phyloP scores from a whole-genome alignment of 2,329 filamentous ascomycete genomes.

The Microsporum ferrugineum region DNA sequence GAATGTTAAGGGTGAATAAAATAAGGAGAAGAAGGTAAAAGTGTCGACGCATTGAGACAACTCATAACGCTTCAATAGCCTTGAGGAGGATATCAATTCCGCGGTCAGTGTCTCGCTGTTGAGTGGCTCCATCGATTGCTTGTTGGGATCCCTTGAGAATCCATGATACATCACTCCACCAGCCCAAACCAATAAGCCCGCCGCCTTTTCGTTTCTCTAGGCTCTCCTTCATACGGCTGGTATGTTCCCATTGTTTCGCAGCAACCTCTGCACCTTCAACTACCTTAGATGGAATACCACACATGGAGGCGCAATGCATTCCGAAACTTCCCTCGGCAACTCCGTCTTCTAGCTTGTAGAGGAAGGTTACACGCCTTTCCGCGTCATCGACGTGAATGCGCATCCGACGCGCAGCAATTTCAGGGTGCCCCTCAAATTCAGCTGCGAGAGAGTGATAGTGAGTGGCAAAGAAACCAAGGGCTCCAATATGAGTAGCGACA shows the following conservation, averaged over 20 bases:
- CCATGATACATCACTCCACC: conserved; percentile 78
- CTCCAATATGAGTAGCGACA: conserved; percentile 82
- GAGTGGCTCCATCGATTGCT: conserved; percentile 16
- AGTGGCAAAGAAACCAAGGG: conserved; percentile 91
- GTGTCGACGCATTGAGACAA: background rate
- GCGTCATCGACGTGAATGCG: conserved; percentile 84
- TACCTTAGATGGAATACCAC: conserved; percentile 72
- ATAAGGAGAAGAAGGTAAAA: background rate
- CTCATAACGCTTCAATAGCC: conserved; percentile 37
- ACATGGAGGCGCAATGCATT: conserved; percentile 99
- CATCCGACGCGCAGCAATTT: conserved; percentile 81
- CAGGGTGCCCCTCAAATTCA: conserved; percentile 81
- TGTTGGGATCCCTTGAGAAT: conserved; percentile 44
- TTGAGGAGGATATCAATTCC: conserved; percentile 47
- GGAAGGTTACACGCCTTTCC: conserved; percentile 78
- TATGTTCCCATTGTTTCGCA: conserved; percentile 89
- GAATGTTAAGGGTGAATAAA: background rate
- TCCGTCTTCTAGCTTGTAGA: conserved; percentile 87
- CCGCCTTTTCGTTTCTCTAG: conserved; percentile 68
- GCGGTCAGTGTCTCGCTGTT: conserved; percentile 32
- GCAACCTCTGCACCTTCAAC: conserved; percentile 81
- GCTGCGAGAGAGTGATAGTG: conserved; percentile 91
- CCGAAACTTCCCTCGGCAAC: conserved; percentile 95
- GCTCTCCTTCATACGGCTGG: conserved; percentile 76
- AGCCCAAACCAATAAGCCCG: conserved; percentile 70